Evolutionary conservation across 148 eudicot genomes (phyloP).

Genomic region (Pharnaceum exiguum): DNA sequence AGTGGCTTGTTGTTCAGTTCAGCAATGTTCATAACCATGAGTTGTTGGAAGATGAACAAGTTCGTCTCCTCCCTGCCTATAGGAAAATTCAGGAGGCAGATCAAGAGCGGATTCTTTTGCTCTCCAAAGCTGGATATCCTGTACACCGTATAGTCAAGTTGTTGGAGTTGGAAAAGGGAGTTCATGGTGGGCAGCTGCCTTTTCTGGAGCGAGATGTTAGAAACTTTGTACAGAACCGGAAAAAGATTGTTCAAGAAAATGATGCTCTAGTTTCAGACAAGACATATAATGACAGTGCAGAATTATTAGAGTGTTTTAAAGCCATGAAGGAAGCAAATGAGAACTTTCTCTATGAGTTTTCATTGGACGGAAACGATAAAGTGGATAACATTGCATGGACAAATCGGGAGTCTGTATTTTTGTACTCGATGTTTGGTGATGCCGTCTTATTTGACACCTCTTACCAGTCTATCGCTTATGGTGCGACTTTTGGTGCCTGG

Average conservation of each 20-base stretch:
- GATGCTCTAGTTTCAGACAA: constrained; percentile 22
- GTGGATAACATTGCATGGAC: constrained; percentile 34
- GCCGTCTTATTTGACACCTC: constrained; percentile 32
- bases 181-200: constrained; percentile 29
- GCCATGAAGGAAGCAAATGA: constrained; percentile 35
- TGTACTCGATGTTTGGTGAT: constrained; percentile 32
- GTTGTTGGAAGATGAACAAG: constrained; percentile 34
- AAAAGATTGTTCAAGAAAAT: constrained; percentile 26
- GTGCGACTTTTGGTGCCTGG: constrained; percentile 32
- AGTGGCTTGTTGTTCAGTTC: constrained; percentile 48
- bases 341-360: constrained; percentile 31
- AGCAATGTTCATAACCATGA: constrained; percentile 32
- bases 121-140: constrained; percentile 36
- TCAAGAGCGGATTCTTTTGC: constrained; percentile 37
- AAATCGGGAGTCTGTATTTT: constrained; percentile 20
- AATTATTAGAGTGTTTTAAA: constrained; percentile 31
- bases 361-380: constrained; percentile 28
- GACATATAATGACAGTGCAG: constrained; percentile 17
- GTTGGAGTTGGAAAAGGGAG: constrained; percentile 29
- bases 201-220: constrained; percentile 39
- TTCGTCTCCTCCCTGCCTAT: constrained; percentile 36
- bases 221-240: constrained; percentile 29
- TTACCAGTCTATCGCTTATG: constrained; percentile 22
- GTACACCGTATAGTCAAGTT: constrained; percentile 29
- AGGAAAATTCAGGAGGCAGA: constrained; percentile 31